These are phyloP conservation scores for Coniferiporia weirii DNA, from an alignment of 1,284 basidiomycete genomes.

Conservation along the genomic window DNA sequence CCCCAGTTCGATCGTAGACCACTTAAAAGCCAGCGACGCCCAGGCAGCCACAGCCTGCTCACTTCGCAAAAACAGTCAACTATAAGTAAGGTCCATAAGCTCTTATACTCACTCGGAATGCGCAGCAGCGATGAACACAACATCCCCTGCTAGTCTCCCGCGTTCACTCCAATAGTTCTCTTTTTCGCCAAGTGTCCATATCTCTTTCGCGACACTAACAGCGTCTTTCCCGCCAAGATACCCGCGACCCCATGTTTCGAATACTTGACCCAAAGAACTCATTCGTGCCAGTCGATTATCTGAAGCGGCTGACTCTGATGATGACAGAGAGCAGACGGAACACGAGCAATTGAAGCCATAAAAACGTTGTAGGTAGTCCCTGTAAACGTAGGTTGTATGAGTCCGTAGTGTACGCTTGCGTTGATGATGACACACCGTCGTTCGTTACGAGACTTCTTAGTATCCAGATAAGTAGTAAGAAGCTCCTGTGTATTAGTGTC, in stretches of 20 bases:
- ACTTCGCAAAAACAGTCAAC: constrained; percentile 28
- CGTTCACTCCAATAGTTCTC: constrained; percentile 62
- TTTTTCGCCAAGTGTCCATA: constrained; percentile 51
- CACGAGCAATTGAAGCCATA: constrained; percentile 59
- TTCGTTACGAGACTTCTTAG: constrained; percentile 44
- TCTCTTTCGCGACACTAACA: constrained; percentile 39
- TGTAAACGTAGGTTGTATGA: constrained; percentile 22
- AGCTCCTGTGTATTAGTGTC: constrained; percentile 41
- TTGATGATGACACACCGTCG: constrained; percentile 37
- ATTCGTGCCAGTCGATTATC: constrained; percentile 45
- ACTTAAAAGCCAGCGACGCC: constrained; percentile 43
- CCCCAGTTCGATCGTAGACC: constrained; percentile 54
- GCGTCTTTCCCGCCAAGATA: constrained; percentile 44
- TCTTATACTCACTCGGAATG: constrained; percentile 49
- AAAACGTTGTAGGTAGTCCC: constrained; percentile 39
- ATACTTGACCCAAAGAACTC: constrained; percentile 36
- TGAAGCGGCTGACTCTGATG: constrained; percentile 40
- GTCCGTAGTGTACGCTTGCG: neutral
- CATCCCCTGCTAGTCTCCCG: constrained; percentile 55
- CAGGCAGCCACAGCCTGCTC: constrained; percentile 39
- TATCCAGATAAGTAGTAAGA: constrained; percentile 53
- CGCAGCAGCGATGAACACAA: constrained; percentile 49
- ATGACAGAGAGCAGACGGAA: constrained; percentile 47
- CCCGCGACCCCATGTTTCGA: constrained; percentile 42
- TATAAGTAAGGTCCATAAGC: neutral